A percentile compares a stretch with the other conserved stretches of the same genome.
Evolutionary conservation across 371 early-diverging fungal genomes (phyloP).

Genomic region (Mucor piriformis): DNA sequence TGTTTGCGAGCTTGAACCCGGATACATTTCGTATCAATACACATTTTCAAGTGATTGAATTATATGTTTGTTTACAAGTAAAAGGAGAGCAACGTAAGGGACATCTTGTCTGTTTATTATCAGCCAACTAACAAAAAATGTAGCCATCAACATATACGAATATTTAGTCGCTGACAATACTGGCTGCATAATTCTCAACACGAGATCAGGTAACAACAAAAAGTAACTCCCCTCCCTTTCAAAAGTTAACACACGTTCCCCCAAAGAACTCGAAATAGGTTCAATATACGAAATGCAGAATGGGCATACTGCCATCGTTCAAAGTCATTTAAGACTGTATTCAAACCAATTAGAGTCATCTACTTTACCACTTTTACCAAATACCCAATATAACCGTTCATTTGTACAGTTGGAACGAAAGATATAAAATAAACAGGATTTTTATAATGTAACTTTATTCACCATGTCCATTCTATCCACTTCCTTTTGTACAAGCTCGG

Average conservation of each 20-base stretch:
- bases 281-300: conserved; percentile 12
- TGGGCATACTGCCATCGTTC: conserved; percentile 28
- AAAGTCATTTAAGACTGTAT: conserved; percentile 29
- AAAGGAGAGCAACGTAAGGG: not conserved
- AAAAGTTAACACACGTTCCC: not conserved
- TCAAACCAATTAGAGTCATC: not conserved
- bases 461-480: conserved; percentile 34
- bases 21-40: conserved; percentile 31
- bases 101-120: not conserved
- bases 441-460: conserved; percentile 34
- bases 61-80: not conserved
- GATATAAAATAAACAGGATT: not conserved
- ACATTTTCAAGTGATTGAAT: conserved; percentile 19
- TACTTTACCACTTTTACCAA: not conserved
- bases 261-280: not conserved
- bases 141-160: conserved; percentile 22
- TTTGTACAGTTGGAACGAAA: conserved; percentile 12
- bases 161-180: conserved; percentile 34
- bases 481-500: conserved; percentile 34
- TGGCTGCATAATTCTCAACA: conserved; percentile 29
- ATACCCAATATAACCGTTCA: conserved; percentile 26
- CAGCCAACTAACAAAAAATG: not conserved
- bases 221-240: no score
- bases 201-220: conserved; percentile 18
- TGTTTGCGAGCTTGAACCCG: conserved; percentile 15